Conservation (phyloP, 169 alveolate species). For the Eimeria mitis region DNA sequence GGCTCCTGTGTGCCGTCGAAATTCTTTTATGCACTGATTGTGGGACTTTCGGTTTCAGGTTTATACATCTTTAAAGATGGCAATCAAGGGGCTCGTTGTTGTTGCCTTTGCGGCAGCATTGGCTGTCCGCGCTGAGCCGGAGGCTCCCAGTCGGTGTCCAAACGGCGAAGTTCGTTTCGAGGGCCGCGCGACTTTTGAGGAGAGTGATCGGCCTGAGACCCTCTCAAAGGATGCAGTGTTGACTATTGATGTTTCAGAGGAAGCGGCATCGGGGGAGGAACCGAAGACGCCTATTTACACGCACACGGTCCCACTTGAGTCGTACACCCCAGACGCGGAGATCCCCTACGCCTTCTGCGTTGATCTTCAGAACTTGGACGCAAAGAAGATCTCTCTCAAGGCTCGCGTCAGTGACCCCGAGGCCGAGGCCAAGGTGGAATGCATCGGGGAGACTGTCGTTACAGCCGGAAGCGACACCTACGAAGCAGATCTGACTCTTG, state of each 20-base stretch:
- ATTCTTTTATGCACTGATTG: not conserved
- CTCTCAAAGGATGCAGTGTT: slow-evolving; percentile 45
- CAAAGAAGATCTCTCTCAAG: slow-evolving; percentile 45
- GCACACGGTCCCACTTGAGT: slow-evolving; percentile 24
- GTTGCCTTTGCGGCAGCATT: slow-evolving; percentile 67
- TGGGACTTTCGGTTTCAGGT: slow-evolving; percentile 5
- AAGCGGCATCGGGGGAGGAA: slow-evolving; percentile 24
- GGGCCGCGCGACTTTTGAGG: slow-evolving; percentile 64
- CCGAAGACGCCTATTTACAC: slow-evolving; percentile 61
- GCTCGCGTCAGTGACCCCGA: slow-evolving; percentile 32
- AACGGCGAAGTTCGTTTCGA: slow-evolving; percentile 61
- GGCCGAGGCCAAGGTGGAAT: slow-evolving; percentile 53
- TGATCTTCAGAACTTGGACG: slow-evolving; percentile 19
- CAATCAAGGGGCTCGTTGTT: not conserved
- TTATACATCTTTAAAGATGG: not conserved
- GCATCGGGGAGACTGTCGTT: slow-evolving; percentile 66
- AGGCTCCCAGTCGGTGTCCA: slow-evolving; percentile 13
- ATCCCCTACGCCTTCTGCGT: slow-evolving; percentile 62
- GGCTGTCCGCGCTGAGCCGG: slow-evolving; percentile 53
- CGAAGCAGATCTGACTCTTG: slow-evolving; percentile 66
- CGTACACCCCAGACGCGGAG: slow-evolving; percentile 36
- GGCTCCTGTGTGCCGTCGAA: not conserved
- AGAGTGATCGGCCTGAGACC: slow-evolving; percentile 4
- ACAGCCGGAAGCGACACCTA: slow-evolving; percentile 67
- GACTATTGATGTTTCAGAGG: slow-evolving; percentile 65